These are phyloP conservation scores for Olyra latifolia DNA, from an alignment of 176 grass and related monocot species.

Conservation along the genomic window DNA sequence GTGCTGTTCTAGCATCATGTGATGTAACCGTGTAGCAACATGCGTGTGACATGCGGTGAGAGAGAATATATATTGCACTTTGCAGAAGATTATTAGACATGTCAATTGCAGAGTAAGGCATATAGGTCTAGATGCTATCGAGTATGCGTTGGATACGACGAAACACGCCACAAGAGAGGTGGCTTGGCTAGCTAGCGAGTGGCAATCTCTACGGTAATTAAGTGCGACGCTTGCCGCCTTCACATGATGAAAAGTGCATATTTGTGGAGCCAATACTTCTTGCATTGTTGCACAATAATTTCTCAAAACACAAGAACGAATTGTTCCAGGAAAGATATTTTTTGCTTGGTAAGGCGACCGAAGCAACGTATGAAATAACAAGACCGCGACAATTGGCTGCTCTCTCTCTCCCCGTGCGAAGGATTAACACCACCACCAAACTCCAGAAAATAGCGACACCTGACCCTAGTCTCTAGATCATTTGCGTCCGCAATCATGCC, in stretches of 20 bases:
- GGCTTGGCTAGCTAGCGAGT: too few species aligned
- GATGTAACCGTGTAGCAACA: background rate
- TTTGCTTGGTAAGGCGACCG: background rate
- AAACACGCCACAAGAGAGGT: too few species aligned
- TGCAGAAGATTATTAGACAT: background rate
- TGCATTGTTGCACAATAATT: too few species aligned
- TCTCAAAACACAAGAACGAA: too few species aligned
- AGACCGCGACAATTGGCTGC: background rate
- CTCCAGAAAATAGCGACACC: background rate
- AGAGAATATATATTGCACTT: background rate
- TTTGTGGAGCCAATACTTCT: background rate
- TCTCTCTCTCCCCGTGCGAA: too few species aligned
- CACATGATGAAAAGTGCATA: background rate
- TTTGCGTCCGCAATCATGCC: background rate
- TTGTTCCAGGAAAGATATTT: background rate
- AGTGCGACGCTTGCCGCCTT: background rate
- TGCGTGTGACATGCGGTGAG: background rate
- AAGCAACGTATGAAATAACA: background rate
- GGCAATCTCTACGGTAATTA: too few species aligned
- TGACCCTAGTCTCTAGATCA: background rate
- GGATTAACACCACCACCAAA: slow-evolving; percentile 15
- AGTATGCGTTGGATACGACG: too few species aligned
- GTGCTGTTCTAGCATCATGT: background rate
- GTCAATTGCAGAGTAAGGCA: background rate
- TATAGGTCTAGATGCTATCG: too few species aligned